Evolutionary conservation across 768 basidiomycete species (phyloP).

Genomic region (Pleurotus djamor): DNA sequence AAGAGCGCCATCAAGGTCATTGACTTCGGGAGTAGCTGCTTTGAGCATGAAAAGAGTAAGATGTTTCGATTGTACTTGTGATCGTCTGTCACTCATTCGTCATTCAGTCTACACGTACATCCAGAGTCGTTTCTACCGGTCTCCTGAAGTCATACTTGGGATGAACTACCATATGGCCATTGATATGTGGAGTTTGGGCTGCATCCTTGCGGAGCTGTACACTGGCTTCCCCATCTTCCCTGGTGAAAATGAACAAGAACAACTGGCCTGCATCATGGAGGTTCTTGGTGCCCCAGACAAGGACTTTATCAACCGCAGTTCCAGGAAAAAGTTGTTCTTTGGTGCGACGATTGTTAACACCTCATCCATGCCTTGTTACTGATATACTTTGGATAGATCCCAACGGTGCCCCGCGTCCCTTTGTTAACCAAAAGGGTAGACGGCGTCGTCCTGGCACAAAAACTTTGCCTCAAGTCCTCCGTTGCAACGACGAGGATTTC

Average conservation of each 20-base stretch:
- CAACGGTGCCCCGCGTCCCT: conserved; percentile 88
- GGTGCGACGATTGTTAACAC: conserved; percentile 42
- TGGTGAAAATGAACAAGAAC: conserved; percentile 98
- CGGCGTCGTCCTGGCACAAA: conserved; percentile 90
- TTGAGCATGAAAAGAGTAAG: conserved; percentile 97
- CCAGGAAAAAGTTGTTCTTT: conserved; percentile 93
- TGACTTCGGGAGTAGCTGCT: conserved; percentile 98
- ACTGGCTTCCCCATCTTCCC: conserved; percentile 99
- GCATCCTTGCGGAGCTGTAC: conserved; percentile 95
- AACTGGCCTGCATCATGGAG: conserved; percentile 99
- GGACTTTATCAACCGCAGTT: conserved; percentile 91
- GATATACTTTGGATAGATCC: conserved; percentile 54
- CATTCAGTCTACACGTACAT: conserved; percentile 95
- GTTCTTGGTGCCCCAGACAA: conserved; percentile 95
- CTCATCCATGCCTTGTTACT: conserved; percentile 5
- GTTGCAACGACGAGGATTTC: conserved; percentile 92
- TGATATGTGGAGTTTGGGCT: conserved; percentile 99
- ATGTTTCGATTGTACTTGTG: conserved; percentile 9
- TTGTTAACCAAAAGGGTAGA: conserved; percentile 95
- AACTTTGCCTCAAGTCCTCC: conserved; percentile 83
- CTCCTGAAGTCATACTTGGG: conserved; percentile 97
- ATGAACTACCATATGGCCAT: conserved; percentile 99
- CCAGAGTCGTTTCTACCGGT: conserved; percentile 99
- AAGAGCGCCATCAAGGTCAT: conserved; percentile 98
- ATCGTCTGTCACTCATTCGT: conserved; percentile 6